Evolutionary conservation across 163 green algal genomes (phyloP).

Genomic region (Scenedesmus sp.): DNA sequence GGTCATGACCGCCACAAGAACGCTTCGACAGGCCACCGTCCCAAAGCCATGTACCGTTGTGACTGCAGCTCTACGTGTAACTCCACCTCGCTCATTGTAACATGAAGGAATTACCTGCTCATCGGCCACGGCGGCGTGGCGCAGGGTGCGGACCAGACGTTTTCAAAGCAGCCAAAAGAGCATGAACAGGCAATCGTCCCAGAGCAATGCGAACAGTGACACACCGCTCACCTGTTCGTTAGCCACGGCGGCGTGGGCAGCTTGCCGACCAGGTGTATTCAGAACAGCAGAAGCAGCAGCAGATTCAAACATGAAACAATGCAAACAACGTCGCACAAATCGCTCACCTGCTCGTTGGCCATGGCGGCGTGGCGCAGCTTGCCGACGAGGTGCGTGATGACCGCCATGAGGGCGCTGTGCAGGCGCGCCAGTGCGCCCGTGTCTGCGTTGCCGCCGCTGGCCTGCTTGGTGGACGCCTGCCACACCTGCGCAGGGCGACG

Average conservation of each 20-base stretch:
- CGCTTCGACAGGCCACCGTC: too few species aligned
- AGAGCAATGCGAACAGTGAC: background rate
- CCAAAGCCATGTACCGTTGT: too few species aligned
- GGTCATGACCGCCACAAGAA: too few species aligned
- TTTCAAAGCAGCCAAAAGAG: too few species aligned
- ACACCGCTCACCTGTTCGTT: conserved; percentile 40
- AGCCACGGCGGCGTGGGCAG: conserved; percentile 60
- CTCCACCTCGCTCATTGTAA: too few species aligned
- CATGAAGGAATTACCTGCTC: too few species aligned
- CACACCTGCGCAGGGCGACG: too few species aligned
- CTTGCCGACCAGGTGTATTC: conserved; percentile 72
- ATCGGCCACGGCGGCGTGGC: too few species aligned
- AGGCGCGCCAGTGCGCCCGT: conserved; percentile 76
- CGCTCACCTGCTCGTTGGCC: conserved; percentile 49
- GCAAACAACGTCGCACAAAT: background rate
- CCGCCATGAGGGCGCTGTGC: conserved; percentile 80
- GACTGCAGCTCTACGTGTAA: too few species aligned
- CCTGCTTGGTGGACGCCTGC: conserved; percentile 37
- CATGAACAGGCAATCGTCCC: background rate
- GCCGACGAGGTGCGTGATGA: conserved; percentile 82
- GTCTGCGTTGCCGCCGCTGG: conserved; percentile 29
- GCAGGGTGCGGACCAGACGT: too few species aligned
- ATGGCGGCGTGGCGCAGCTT: conserved; percentile 67
- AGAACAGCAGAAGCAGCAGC: conserved; percentile 56
- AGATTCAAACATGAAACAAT: conserved; percentile 51